phyloP scores from a whole-genome alignment of 176 grass and related monocot genomes.

The Urochloa ruziziensis region DNA sequence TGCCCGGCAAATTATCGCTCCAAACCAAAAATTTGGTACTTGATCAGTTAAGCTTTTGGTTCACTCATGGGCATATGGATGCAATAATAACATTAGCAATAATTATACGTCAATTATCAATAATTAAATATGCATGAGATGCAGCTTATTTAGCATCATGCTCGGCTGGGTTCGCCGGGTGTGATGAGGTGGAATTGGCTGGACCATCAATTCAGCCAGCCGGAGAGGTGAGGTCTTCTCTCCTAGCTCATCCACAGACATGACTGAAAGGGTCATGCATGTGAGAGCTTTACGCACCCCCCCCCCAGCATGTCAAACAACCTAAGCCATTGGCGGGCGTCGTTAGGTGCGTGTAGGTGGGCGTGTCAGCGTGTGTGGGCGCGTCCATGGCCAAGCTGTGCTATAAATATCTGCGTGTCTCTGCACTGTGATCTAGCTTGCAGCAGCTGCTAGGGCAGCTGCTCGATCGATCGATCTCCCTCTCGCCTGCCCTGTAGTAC shows the following conservation, averaged over 20 bases:
- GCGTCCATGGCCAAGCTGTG: constrained; percentile 15
- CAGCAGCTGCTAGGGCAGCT: constrained; percentile 14
- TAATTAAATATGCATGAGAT: neutral
- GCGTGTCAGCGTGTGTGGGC: neutral
- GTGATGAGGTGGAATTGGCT: constrained; percentile 43
- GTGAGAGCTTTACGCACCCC: constrained; percentile 46
- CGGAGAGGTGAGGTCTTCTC: neutral
- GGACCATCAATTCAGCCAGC: constrained; percentile 59
- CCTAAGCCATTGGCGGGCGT: neutral
- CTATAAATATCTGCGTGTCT: constrained; percentile 30
- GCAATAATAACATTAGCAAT: neutral
- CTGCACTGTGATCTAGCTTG: constrained; percentile 23
- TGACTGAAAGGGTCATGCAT: constrained; percentile 44
- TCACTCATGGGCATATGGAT: neutral
- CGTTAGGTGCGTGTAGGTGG: constrained; percentile 23
- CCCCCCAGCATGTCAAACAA: constrained; percentile 36
- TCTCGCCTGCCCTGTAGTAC: neutral
- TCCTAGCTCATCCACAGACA: constrained; percentile 35
- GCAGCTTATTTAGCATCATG: neutral
- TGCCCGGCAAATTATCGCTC: no score
- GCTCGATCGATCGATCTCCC: neutral
- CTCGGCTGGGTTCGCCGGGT: neutral
- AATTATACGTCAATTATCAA: constrained; percentile 2
- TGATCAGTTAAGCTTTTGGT: neutral
- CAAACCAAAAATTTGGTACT: no score